phyloP scores from a whole-genome alignment of 1,284 basidiomycete genomes.

The Cutaneotrichosporon cutaneum region DNA sequence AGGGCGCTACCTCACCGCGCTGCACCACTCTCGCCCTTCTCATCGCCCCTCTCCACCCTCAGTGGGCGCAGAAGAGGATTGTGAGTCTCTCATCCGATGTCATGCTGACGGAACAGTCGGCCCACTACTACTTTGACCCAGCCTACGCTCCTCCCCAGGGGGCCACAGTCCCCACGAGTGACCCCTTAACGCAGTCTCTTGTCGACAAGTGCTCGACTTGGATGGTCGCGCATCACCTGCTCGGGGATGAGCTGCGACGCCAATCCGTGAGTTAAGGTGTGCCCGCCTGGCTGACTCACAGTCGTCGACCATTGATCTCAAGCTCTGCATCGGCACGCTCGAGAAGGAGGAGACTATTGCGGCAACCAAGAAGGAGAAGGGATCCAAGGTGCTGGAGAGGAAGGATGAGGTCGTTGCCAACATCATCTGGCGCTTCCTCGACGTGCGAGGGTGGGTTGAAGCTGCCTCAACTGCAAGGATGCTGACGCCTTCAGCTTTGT shows the following conservation, averaged over 20 bases:
- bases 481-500: slow-evolving; percentile 61
- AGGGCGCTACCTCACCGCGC: slow-evolving; percentile 84
- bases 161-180: slow-evolving; percentile 65
- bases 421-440: slow-evolving; percentile 96
- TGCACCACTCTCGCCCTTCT: slow-evolving; percentile 85
- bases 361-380: slow-evolving; percentile 73
- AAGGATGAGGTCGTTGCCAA: slow-evolving; percentile 99
- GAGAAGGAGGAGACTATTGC: slow-evolving; percentile 71
- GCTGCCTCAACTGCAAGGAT: background rate
- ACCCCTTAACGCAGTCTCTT: slow-evolving; percentile 75
- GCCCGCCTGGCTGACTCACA: slow-evolving; percentile 42
- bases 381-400: slow-evolving; percentile 84
- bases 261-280: slow-evolving; percentile 77
- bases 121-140: slow-evolving; percentile 56
- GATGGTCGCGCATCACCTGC: slow-evolving; percentile 80
- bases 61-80: slow-evolving; percentile 75
- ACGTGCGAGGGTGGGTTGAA: slow-evolving; percentile 75
- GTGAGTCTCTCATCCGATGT: slow-evolving; percentile 28
- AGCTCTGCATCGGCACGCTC: slow-evolving; percentile 89
- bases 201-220: slow-evolving; percentile 87
- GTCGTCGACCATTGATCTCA: slow-evolving; percentile 97
- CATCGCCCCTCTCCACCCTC: slow-evolving; percentile 66
- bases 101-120: slow-evolving; percentile 34
- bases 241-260: slow-evolving; percentile 91
- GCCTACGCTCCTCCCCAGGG: slow-evolving; percentile 31